Conservation (phyloP, 441 rosid genomes). For the Melastoma candidum region DNA sequence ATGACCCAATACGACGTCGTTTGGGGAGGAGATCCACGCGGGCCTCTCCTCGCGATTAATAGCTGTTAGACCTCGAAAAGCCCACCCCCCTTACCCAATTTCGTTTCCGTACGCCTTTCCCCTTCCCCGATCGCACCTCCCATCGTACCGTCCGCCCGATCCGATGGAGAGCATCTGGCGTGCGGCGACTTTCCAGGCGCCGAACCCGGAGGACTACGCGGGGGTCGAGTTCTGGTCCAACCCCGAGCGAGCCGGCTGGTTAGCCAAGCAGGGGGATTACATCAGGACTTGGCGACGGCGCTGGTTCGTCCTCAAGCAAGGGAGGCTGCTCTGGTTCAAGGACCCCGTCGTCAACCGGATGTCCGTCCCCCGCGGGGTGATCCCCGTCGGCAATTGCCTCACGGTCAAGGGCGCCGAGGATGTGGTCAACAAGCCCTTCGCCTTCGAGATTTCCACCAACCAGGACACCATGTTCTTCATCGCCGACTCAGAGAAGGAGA, state of each 20-base stretch:
- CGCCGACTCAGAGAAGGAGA: conserved; percentile 66
- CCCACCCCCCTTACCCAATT: too few species aligned
- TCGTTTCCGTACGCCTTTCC: background rate
- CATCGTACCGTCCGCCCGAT: conserved; percentile 1
- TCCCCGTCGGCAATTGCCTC: conserved; percentile 56
- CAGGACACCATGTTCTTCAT: conserved; percentile 50
- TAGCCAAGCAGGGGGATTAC: conserved; percentile 71
- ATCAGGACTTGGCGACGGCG: conserved; percentile 79
- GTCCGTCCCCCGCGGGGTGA: conserved; percentile 59
- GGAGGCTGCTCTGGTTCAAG: conserved; percentile 81
- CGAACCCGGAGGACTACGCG: conserved; percentile 43
- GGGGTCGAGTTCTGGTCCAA: conserved; percentile 50
- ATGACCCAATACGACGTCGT: too few species aligned
- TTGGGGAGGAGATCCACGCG: too few species aligned
- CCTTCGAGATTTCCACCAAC: conserved; percentile 55
- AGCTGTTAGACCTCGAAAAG: too few species aligned
- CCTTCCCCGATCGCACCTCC: background rate
- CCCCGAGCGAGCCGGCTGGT: conserved; percentile 64
- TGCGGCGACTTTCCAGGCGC: conserved; percentile 54
- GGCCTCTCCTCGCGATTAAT: too few species aligned
- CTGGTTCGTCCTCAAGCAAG: conserved; percentile 74
- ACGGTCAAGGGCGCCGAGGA: conserved; percentile 84
- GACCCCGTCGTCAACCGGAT: conserved; percentile 41
- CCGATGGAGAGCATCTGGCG: conserved; percentile 61
- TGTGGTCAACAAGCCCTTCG: conserved; percentile 46